Base-by-base conservation (phyloP, 768 basidiomycete genomes). In the Amanita subjunquillea region DNA sequence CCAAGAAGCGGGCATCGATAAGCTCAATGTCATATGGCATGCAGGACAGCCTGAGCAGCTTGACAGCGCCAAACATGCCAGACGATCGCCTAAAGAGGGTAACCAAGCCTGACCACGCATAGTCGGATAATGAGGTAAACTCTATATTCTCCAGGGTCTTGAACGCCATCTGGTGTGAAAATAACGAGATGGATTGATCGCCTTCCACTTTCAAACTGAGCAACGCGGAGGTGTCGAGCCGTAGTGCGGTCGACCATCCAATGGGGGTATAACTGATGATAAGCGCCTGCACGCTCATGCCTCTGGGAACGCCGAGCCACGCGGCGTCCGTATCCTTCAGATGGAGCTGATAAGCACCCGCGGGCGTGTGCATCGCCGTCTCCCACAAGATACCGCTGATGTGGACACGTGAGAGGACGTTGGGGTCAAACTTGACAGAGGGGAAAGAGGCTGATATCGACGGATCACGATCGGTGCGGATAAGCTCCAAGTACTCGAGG, bases 401-500 rank as follows among this genome's bases (percentile, higher is more conserved):
- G 9, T 42, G 50, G 3, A 51, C 50, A 9, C 38, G 50, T 7
- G 40, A 30, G 37, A 51, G 23, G 27, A 51, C 50, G 8, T 40
- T 38, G n/a, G 40, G 50, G 27, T 41, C 40, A 17, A 51, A 42
- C 27, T 51, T 51, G 50, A 51, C 38, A 17, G 50, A 27, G 6
- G 50, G 50, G 25, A 51, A 51, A 3, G 39, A 51, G n/a, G 50
- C 50, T 8, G 50, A 42, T 27, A 51, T 51, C 29, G 50, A 41
- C 10, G 38, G 50, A 51, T 51, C 50, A 17, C 50, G 38, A n/a
- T 51, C 50, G 9, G 50, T 51, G 12, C 50, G 50, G 30, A 51
- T 51, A 22, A 51, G 50, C 38, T 51, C 50, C n/a, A 51, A 17
- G 20, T 41, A 51, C 40, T 51, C 40, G 20, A 51, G 20, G 27